Conservation (phyloP, 331 rosid genomes). For the Phaseolus coccineus region DNA sequence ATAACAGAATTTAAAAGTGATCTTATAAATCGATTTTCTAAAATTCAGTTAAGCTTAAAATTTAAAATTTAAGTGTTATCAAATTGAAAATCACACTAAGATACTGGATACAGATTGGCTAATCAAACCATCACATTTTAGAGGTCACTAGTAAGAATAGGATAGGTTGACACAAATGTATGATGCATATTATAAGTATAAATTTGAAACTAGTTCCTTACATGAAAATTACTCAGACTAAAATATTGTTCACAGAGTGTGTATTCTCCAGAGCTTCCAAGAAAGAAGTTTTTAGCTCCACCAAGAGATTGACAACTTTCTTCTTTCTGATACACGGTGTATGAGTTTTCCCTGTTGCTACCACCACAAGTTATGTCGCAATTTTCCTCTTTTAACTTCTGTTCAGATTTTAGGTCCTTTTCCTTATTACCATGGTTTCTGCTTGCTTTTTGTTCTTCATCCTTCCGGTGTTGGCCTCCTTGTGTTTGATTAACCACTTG, state of each 20-base stretch:
- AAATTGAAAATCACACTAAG: too few relatives aligned
- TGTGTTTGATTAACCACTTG: conserved; percentile 12
- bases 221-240: conserved; percentile 29
- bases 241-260: conserved; percentile 39
- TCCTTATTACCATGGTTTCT: background rate
- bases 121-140: too few relatives aligned
- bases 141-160: background rate
- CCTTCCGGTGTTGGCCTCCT: background rate
- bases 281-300: conserved; percentile 53
- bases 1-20: too few relatives aligned
- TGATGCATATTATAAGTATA: background rate
- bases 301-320: conserved; percentile 11
- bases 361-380: background rate
- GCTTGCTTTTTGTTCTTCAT: conserved; percentile 16
- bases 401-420: background rate
- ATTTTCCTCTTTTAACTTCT: background rate
- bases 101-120: too few relatives aligned
- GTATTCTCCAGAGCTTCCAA: conserved; percentile 44
- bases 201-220: conserved; percentile 30
- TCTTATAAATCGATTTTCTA: too few relatives aligned
- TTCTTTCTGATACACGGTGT: conserved; percentile 14
- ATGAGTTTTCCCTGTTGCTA: background rate
- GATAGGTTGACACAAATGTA: conserved; percentile 12
- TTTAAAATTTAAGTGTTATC: too few relatives aligned
- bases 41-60: too few relatives aligned